Base-by-base conservation (phyloP, 331 rosid species). In the Ulmus americana region DNA sequence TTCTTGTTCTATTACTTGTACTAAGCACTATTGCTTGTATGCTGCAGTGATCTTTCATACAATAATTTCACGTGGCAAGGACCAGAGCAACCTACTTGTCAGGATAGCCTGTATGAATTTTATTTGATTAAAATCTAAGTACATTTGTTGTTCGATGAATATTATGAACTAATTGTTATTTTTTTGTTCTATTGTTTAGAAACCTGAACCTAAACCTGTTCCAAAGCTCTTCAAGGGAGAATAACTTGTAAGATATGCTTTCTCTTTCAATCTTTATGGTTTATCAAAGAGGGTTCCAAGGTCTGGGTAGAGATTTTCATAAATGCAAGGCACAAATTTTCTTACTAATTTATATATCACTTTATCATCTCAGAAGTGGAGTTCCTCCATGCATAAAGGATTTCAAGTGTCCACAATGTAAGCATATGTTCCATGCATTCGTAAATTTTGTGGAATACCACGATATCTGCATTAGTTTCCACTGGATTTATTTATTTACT, bases 31-130 rank as follows among this genome's bases (percentile, higher is more conserved):
- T 61, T 62, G 52, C 39, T 47, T 64, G 52, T 16, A 49, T 79
- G 63, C 43, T 79, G 69, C 84, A 92, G 97, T 58, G 96, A 92
- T 76, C 94, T 92, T 78, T 88, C 97, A 3, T 92, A 85, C 88
- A 92, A 92, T 84, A 88, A 88, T 82, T 72, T 92, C 67, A 74
- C 84, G 3, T 81, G 80, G 83, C 89, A 80, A 80, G 87, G 87
- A 68, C 87, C 83, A 43, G 86, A 63, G 55, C 69, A 72, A 58
- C 52, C 70, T 55, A 71, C 88, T 73, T 92, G 97, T 76, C 77
- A 57, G 58, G 77, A 75, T 5, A 41, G 84, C 82, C 44, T 79
- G 97, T 88, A 45, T 75, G 90, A 60, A 44, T 48, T 46, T 63
- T 70, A 35, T n/a, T 51, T 10, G 12, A 45, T 66, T 28, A 18